Conservation (phyloP, 2,329 filamentous ascomycete species). For the Bimuria novae-zelandiae region DNA sequence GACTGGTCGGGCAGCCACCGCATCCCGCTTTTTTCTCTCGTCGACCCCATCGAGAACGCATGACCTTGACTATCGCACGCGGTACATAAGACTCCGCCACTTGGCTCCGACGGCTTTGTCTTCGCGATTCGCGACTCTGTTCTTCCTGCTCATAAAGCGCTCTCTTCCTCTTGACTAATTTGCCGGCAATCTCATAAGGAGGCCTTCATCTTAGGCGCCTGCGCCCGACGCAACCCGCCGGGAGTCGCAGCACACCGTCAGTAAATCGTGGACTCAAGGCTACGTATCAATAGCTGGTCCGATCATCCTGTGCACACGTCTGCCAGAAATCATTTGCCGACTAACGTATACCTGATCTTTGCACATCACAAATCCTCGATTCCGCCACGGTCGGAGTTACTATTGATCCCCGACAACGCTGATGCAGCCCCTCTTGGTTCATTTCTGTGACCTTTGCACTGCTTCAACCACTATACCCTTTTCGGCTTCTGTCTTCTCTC, state of each 20-base stretch:
- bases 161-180: slow-evolving; percentile 10
- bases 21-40: slow-evolving; percentile 40
- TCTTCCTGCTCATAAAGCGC: too few species aligned
- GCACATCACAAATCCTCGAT: not conserved
- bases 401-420: slow-evolving; percentile 20
- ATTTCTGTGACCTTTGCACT: slow-evolving; percentile 45
- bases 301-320: slow-evolving; percentile 13
- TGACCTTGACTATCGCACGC: slow-evolving; percentile 36
- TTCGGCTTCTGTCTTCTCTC: slow-evolving; percentile 50
- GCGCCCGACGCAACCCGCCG: slow-evolving; percentile 24
- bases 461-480: slow-evolving; percentile 48
- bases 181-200: slow-evolving; percentile 22
- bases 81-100: slow-evolving; percentile 31
- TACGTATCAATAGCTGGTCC: slow-evolving; percentile 17
- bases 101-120: not conserved
- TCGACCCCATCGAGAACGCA: slow-evolving; percentile 29
- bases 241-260: slow-evolving; percentile 9
- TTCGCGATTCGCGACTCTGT: slow-evolving; percentile 9
- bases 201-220: slow-evolving; percentile 25
- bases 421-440: slow-evolving; percentile 46
- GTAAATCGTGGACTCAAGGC: slow-evolving; percentile 19
- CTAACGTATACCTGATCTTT: slow-evolving; percentile 24
- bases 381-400: slow-evolving; percentile 9
- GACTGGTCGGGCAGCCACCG: slow-evolving; percentile 40
- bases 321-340: slow-evolving; percentile 23